These are phyloP conservation scores for Stenogyne calaminthoides DNA, from an alignment of 305 asterid genomes.

Conservation along the genomic window DNA sequence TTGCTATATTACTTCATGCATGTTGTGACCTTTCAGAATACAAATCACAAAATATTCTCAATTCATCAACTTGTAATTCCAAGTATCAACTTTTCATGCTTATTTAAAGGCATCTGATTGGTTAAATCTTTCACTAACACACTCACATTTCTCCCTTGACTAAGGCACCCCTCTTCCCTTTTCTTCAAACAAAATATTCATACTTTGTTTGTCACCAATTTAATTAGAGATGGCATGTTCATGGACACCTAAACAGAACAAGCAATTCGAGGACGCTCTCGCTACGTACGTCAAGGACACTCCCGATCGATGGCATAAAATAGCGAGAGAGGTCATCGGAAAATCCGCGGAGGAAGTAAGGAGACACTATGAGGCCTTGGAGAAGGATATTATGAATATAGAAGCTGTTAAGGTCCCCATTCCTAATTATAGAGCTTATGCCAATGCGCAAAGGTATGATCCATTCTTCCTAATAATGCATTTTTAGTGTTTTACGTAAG, in stretches of 20 bases:
- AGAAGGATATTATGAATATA: slow-evolving; percentile 66
- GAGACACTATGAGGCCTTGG: slow-evolving; percentile 65
- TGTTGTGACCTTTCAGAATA: too few relatives aligned
- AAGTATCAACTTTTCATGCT: background rate
- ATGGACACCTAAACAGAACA: slow-evolving; percentile 75
- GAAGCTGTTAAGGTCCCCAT: slow-evolving; percentile 68
- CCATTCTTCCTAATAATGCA: background rate
- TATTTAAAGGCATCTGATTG: background rate
- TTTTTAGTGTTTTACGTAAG: too few relatives aligned
- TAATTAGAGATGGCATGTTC: slow-evolving; percentile 39
- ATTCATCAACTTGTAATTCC: background rate
- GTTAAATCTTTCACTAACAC: background rate
- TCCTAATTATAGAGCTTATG: slow-evolving; percentile 65
- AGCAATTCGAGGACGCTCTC: slow-evolving; percentile 77
- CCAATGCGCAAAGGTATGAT: slow-evolving; percentile 48
- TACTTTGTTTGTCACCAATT: too few relatives aligned
- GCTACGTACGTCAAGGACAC: slow-evolving; percentile 66
- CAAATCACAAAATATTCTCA: too few relatives aligned
- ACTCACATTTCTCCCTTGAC: background rate
- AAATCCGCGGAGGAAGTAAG: slow-evolving; percentile 72
- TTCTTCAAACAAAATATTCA: too few relatives aligned
- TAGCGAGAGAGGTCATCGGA: slow-evolving; percentile 66
- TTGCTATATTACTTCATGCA: too few relatives aligned
- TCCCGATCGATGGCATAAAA: slow-evolving; percentile 78
- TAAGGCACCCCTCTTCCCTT: too few relatives aligned